phyloP scores from a whole-genome alignment of 768 basidiomycete genomes.

The Suillus luteus region DNA sequence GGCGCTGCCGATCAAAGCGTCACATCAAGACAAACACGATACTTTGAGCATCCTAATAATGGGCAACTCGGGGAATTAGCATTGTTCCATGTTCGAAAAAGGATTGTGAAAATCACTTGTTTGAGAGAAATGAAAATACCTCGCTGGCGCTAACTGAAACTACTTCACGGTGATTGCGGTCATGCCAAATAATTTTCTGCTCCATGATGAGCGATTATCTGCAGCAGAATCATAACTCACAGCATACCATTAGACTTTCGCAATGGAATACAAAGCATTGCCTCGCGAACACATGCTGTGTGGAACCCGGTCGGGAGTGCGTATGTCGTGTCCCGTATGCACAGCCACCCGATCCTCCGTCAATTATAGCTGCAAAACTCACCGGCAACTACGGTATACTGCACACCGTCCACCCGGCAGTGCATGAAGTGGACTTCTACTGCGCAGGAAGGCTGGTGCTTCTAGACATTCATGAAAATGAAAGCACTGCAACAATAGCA shows the following conservation, averaged over 20 bases:
- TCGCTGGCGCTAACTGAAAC: background rate
- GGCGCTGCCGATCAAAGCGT: background rate
- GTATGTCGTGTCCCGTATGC: background rate
- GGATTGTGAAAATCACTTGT: background rate
- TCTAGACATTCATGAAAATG: background rate
- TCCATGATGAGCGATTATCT: background rate
- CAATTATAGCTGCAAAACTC: background rate
- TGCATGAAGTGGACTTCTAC: background rate
- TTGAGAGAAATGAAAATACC: background rate
- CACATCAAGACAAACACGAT: background rate
- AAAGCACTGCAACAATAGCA: background rate
- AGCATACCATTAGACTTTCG: background rate
- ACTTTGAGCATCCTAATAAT: background rate
- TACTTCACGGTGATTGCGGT: background rate
- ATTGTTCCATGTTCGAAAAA: background rate
- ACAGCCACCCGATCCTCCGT: background rate
- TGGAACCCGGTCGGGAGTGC: background rate
- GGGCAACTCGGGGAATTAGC: background rate
- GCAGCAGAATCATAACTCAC: background rate
- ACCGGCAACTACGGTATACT: slow-evolving; percentile 1
- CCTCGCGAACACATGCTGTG: background rate
- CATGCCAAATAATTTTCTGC: background rate
- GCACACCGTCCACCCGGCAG: background rate
- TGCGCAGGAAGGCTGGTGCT: slow-evolving; percentile 2
- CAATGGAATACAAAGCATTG: background rate